Conservation (phyloP, 2,329 filamentous ascomycete genomes). For the Tolypocladium tropicale region DNA sequence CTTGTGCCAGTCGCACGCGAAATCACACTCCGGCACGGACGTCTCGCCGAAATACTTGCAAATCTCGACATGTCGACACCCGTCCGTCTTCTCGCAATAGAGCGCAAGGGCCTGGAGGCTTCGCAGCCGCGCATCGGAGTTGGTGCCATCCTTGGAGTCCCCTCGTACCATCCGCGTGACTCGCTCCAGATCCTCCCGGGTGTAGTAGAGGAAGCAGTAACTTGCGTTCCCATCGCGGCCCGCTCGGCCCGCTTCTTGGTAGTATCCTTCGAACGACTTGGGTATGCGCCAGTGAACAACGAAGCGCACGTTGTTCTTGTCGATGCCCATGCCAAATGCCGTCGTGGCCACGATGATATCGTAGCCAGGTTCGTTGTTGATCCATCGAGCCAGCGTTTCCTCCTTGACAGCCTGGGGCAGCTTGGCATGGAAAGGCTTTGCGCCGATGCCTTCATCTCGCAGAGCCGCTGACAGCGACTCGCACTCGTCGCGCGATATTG, state of each 20-base stretch:
- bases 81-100: constrained; percentile 69
- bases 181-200: constrained; percentile 73
- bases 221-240: constrained; percentile 83
- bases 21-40: constrained; percentile 50
- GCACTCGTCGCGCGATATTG: constrained; percentile 63
- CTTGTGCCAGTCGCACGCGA: constrained; percentile 72
- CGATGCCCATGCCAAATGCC: constrained; percentile 96
- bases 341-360: constrained; percentile 93
- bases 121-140: constrained; percentile 42
- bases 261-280: constrained; percentile 91
- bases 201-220: constrained; percentile 85
- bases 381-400: constrained; percentile 61
- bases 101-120: constrained; percentile 60
- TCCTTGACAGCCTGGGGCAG: constrained; percentile 59
- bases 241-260: constrained; percentile 88
- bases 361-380: constrained; percentile 63
- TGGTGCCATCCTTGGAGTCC: constrained; percentile 27
- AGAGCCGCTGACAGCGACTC: constrained; percentile 59
- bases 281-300: constrained; percentile 91
- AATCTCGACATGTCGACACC: constrained; percentile 68
- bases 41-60: constrained; percentile 68
- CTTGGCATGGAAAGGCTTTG: constrained; percentile 63
- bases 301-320: constrained; percentile 90
- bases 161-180: constrained; percentile 47
- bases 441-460: constrained; percentile 58